Conservation (phyloP, 768 basidiomycete genomes). For the Macrolepiota fuliginosa region DNA sequence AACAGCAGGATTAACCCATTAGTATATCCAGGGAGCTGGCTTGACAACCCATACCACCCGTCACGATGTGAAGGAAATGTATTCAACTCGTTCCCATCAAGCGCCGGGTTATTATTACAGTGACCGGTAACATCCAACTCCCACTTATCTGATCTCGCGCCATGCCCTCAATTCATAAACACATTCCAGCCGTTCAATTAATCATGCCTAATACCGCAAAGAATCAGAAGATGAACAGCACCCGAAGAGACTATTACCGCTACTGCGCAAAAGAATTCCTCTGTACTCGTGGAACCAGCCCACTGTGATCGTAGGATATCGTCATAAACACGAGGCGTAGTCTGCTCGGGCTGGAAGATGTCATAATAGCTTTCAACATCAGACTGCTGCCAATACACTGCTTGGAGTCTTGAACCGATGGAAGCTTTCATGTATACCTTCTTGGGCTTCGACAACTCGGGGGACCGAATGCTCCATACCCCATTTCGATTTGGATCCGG, state of each 20-base stretch:
- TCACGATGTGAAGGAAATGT: not conserved
- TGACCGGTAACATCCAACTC: not conserved
- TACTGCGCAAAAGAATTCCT: not conserved
- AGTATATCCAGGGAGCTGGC: too few relatives aligned
- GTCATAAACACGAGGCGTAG: constrained; percentile 10
- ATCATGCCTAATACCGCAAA: not conserved
- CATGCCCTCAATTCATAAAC: not conserved
- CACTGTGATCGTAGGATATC: not conserved
- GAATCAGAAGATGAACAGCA: not conserved
- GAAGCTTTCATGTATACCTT: not conserved
- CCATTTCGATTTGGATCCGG: not conserved
- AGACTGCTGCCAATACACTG: too few relatives aligned
- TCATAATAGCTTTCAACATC: not conserved
- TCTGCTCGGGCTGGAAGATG: not conserved
- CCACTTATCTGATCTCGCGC: constrained; percentile 1
- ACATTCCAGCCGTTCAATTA: not conserved
- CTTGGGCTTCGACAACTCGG: not conserved
- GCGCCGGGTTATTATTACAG: not conserved
- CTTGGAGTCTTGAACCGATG: not conserved
- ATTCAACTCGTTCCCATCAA: not conserved
- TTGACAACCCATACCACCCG: too few relatives aligned
- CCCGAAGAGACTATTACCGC: not conserved
- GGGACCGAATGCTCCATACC: not conserved
- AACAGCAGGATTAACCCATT: too few relatives aligned
- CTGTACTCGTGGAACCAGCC: not conserved